phyloP scores from a whole-genome alignment of 73 alveolate genomes.

The Stentor coeruleus region DNA sequence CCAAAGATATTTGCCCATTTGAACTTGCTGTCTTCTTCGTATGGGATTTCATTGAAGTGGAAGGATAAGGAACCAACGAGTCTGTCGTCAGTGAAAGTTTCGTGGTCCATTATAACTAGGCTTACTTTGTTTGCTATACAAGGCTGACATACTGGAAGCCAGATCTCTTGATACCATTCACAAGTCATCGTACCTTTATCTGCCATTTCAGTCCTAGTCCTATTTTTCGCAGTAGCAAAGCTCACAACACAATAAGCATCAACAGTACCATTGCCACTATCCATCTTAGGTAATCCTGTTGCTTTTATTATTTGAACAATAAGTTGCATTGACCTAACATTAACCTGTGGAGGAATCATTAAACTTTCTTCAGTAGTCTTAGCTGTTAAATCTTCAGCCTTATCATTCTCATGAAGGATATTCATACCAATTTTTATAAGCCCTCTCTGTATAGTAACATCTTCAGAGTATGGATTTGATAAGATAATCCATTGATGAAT shows the following conservation, averaged over 20 bases:
- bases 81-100: background rate
- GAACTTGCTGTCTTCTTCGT: no score
- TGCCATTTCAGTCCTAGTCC: background rate
- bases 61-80: slow-evolving; percentile 15
- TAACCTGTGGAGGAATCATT: slow-evolving; percentile 13
- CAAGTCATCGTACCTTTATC: background rate
- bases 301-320: background rate
- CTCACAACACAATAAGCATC: slow-evolving; percentile 26
- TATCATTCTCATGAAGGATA: slow-evolving; percentile 59
- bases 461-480: slow-evolving; percentile 52
- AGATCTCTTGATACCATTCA: slow-evolving; percentile 18
- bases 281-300: background rate
- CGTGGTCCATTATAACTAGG: background rate
- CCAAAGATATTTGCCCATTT: slow-evolving; percentile 77
- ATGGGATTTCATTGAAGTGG: no score
- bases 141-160: slow-evolving; percentile 17
- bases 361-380: background rate
- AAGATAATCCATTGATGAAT: slow-evolving; percentile 57
- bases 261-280: background rate
- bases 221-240: background rate
- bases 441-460: slow-evolving; percentile 55
- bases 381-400: slow-evolving; percentile 41
- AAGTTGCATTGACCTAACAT: background rate
- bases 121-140: background rate
- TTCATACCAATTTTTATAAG: slow-evolving; percentile 54